Evolutionary conservation across 2,329 filamentous ascomycete species (phyloP).

Genomic region (Hortaea werneckii): DNA sequence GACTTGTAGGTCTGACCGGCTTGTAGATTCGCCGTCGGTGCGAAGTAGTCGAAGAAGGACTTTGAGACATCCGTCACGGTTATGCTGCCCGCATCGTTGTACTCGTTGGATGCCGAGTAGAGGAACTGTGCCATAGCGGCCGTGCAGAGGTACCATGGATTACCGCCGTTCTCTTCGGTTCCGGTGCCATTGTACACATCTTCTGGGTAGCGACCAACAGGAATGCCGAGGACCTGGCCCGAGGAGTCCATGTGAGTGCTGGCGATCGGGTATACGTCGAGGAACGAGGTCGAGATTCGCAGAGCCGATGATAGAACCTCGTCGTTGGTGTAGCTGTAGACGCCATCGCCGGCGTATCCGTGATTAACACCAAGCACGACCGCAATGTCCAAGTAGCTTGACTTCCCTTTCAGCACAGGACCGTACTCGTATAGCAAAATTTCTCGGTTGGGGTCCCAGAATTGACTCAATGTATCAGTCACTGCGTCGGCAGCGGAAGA

Average conservation of each 20-base stretch:
- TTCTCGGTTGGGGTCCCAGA: constrained; percentile 22
- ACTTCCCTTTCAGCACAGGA: constrained; percentile 21
- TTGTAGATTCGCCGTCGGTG: constrained; percentile 13
- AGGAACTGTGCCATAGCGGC: constrained; percentile 23
- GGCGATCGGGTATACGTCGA: constrained; percentile 19
- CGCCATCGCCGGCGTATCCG: constrained; percentile 22
- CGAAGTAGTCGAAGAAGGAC: constrained; percentile 27
- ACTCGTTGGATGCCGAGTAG: constrained; percentile 17
- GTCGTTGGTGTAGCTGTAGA: constrained; percentile 24
- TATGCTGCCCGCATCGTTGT: constrained; percentile 13
- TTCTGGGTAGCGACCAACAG: constrained; percentile 27
- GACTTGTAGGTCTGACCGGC: constrained; percentile 16
- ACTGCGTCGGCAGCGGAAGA: constrained; percentile 17
- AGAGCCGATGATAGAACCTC: constrained; percentile 22
- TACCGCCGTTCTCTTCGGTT: constrained; percentile 20
- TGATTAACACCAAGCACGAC: constrained; percentile 25
- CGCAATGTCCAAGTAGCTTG: constrained; percentile 25
- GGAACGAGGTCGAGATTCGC: constrained; percentile 21
- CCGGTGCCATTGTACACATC: constrained; percentile 26
- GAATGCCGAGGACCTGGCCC: constrained; percentile 21
- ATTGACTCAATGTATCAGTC: constrained; percentile 17
- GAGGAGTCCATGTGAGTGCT: constrained; percentile 16
- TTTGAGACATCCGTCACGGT: constrained; percentile 19
- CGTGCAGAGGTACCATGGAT: constrained; percentile 28
- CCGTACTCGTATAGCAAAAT: constrained; percentile 26